phyloP scores from a whole-genome alignment of 345 rosid species.

The Brassica incana region DNA sequence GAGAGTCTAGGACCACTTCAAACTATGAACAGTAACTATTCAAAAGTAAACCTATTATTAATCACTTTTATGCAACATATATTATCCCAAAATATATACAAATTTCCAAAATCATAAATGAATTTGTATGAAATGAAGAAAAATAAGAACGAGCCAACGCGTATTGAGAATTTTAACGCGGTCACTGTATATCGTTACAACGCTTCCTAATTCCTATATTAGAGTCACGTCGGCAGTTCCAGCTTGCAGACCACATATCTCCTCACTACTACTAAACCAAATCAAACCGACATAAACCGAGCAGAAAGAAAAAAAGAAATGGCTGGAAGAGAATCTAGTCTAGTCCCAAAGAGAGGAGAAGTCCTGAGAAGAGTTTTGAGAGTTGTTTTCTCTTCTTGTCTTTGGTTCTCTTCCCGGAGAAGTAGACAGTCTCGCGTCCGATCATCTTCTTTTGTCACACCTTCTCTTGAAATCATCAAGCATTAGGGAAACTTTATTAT shows the following conservation, averaged over 20 bases:
- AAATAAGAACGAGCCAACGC: conserved; percentile 35
- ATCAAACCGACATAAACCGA: conserved; percentile 28
- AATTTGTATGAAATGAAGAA: not conserved
- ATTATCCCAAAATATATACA: not conserved
- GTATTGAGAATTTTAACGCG: conserved; percentile 33
- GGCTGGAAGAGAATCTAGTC: conserved; percentile 32
- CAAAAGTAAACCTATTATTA: conserved; percentile 8
- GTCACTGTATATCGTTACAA: not conserved
- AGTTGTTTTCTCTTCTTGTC: conserved; percentile 22
- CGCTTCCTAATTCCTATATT: conserved; percentile 37
- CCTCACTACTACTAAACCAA: conserved; percentile 7
- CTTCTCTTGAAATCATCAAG: conserved; percentile 33
- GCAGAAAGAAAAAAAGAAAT: not conserved
- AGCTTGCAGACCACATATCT: conserved; percentile 25
- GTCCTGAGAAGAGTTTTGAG: conserved; percentile 44
- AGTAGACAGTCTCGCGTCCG: not conserved
- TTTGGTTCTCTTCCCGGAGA: conserved; percentile 32
- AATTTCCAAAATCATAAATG: conserved; percentile 7
- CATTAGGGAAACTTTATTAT: not conserved
- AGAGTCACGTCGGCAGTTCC: conserved; percentile 38
- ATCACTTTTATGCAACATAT: conserved; percentile 3
- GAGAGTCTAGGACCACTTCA: conserved; percentile 35
- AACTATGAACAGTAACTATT: conserved; percentile 26
- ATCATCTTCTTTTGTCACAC: conserved; percentile 23
- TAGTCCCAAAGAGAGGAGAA: conserved; percentile 51